Evolutionary conservation across 75 land plant genomes (phyloP), one percentile per base, ranked within the genome.

Genomic region (Picea sitchensis): DNA sequence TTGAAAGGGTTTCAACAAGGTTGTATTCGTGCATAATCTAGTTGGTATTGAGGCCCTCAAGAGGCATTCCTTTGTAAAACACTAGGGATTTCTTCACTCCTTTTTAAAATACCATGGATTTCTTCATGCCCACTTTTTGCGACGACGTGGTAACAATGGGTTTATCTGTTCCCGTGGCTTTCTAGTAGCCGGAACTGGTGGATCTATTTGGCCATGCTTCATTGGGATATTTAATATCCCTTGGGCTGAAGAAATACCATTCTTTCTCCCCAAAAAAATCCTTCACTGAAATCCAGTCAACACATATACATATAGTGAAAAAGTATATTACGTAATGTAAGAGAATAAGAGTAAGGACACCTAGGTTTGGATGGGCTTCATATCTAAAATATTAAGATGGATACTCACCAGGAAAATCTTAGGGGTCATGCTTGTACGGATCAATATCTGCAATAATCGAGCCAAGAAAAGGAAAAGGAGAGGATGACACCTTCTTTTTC

Each of bases 81-180:
- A 73, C 26, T 26, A 26, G 26, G 26, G 26, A 26, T 26, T 26
- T 26, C 26, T 26, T 26, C 26, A 26, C 26, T 26, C 26, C 26
- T 26, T 26, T 26, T 26, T 26, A 26, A 0, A 26, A 26, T 26
- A 26, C 75, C 38, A 36, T 12, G 12, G 75, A 8, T n/a, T 73
- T 73, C 44, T 73, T 73, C 41, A 73, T 47, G 2, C 75, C 75
- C 75, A 73, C 75, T 41, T 23, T 57, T 12, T 78, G 32, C 26
- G n/a, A 6, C 18, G 30, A 9, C 26, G n/a, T 14, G 44, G 30
- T 3, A 14, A 82, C 47, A 3, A 41, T 41, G 1, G 85, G 78
- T 67, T 83, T 82, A 21, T 85, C 86, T 4, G 78, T 85, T 14
- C 54, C 75, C 0, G 75, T 73, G 23, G 75, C 75, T 30, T 73